These are phyloP conservation scores for Chenopodium berlandieri DNA, from an alignment of 148 eudicot genomes.

Conservation along the genomic window DNA sequence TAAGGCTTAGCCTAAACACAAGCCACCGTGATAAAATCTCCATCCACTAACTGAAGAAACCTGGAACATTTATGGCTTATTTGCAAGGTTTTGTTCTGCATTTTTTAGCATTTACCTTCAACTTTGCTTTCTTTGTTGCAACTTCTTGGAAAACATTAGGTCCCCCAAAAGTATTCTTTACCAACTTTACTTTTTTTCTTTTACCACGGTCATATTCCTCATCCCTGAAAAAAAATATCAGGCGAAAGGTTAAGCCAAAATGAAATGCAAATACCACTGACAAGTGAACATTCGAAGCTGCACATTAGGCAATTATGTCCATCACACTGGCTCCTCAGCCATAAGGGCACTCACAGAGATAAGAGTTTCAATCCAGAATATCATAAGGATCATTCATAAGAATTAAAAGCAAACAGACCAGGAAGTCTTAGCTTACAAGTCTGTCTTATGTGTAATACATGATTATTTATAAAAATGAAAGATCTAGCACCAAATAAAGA, in stretches of 20 bases:
- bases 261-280: background rate
- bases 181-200: conserved; percentile 63
- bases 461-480: background rate
- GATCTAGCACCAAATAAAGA: background rate
- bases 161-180: conserved; percentile 44
- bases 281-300: background rate
- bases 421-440: background rate
- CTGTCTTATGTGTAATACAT: background rate
- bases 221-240: conserved; percentile 53
- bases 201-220: conserved; percentile 87
- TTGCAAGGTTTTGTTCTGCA: conserved; percentile 3
- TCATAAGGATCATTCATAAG: no score
- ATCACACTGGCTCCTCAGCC: background rate
- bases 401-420: background rate
- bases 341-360: background rate
- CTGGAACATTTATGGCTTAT: conserved; percentile 19
- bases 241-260: background rate
- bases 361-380: background rate
- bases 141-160: conserved; percentile 79
- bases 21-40: no score
- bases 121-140: conserved; percentile 50
- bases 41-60: background rate
- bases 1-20: background rate
- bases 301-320: background rate
- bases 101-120: conserved; percentile 22